Evolutionary conservation across 2,329 filamentous ascomycete species (phyloP), one percentile per base, ranked within the genome.

Genomic region (Lojkania enalia): DNA sequence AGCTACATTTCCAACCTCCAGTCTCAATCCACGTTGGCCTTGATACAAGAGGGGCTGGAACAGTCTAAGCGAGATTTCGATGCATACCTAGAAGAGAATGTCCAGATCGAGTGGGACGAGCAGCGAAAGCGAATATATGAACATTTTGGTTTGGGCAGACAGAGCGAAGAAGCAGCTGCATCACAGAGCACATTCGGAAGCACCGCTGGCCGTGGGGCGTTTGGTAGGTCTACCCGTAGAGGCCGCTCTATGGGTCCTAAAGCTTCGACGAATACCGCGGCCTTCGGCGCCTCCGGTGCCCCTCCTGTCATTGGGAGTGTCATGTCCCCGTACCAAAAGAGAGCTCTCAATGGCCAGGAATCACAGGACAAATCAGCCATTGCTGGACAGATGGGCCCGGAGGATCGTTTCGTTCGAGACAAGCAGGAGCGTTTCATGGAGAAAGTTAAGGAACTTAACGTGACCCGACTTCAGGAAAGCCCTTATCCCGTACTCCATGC

Each of bases 31-130:
- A 94, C 91, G 3, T 77, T 95, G 45, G 90, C 87, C 63, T 91
- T 96, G 82, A 91, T 96, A 58, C 82, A 88, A 23, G 90, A 96
- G 66, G 89, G 90, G n/a, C 77, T 97, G 49, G 86, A 92, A 61
- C 84, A 91, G 61, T 94, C 91, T 3, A 86, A 92, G 48, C 84
- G 85, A 44, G 94, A 97, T 64, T 97, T 99, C 66, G 91, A 99
- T 67, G 81, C 83, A 49, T 97, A 96, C 67, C 78, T 99, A 44
- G 91, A 97, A 67, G 91, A 96, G 60, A 95, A 95, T 64, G 85
- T 97, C 38, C 89, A 90, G 20, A 86, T 95, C 76, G 90, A 97
- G 68, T 97, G 94, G 91, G 91, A 96, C 58, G 86, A 87, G 13
- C 92, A 97, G 73, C 86, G 92, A 51, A 89, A 88, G 70, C 85